phyloP scores from a whole-genome alignment of 2,329 filamentous ascomycete genomes.

The Nigrospora oryzae region DNA sequence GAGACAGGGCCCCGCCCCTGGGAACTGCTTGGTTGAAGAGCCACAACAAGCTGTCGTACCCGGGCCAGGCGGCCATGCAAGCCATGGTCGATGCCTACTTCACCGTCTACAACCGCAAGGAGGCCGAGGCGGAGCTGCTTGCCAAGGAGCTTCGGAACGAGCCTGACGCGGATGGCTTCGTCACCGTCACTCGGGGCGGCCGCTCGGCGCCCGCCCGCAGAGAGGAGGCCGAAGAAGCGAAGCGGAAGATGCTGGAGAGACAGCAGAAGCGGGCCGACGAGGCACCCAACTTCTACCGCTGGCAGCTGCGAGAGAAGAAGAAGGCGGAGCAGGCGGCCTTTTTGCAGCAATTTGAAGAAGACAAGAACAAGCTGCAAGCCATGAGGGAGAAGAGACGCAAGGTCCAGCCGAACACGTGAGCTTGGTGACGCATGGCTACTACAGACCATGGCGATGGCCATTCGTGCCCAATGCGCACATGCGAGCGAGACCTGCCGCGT shows the following conservation, averaged over 20 bases:
- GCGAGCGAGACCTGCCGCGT: not conserved
- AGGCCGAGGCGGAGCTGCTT: conserved; percentile 52
- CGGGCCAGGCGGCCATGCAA: conserved; percentile 59
- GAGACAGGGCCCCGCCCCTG: conserved; percentile 46
- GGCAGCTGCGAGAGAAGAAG: conserved; percentile 71
- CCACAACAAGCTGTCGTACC: conserved; percentile 66
- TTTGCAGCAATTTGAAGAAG: conserved; percentile 66
- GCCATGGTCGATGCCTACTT: conserved; percentile 78
- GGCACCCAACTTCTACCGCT: conserved; percentile 70
- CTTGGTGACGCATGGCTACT: not conserved
- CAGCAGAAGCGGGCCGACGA: conserved; percentile 54
- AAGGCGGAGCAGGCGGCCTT: conserved; percentile 67
- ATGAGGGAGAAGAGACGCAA: conserved; percentile 61
- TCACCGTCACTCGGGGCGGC: conserved; percentile 80
- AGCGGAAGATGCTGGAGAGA: conserved; percentile 53
- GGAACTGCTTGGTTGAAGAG: conserved; percentile 50
- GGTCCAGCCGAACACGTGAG: conserved; percentile 26
- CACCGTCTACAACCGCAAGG: conserved; percentile 66
- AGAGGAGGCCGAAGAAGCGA: conserved; percentile 58
- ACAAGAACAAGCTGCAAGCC: conserved; percentile 60
- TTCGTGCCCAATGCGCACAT: not conserved
- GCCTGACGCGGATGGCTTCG: conserved; percentile 91
- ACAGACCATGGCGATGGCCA: not conserved
- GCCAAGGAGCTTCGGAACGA: conserved; percentile 62
- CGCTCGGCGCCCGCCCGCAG: conserved; percentile 64